These are phyloP conservation scores for Candida maris DNA, from an alignment of 805 yeast species.

Conservation along the genomic window DNA sequence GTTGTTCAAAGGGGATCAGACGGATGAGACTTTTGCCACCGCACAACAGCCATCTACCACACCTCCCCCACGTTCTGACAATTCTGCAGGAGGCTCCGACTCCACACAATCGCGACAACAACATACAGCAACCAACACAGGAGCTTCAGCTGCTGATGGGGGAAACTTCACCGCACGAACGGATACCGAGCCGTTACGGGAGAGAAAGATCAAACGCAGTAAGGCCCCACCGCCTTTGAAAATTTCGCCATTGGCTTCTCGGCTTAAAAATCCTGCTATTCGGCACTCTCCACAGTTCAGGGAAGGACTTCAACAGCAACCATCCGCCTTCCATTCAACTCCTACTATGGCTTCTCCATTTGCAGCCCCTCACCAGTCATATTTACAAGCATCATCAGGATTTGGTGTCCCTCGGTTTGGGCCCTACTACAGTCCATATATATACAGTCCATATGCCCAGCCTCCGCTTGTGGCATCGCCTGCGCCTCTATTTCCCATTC, in stretches of 20 bases:
- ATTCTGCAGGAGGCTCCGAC: background rate
- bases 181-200: conserved; percentile 5
- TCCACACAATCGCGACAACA: background rate
- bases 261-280: conserved; percentile 7
- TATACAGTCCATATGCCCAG: background rate
- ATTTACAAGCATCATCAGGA: background rate
- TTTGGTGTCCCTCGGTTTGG: background rate
- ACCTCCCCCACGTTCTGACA: too few species aligned
- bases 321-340: background rate
- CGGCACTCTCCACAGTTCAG: conserved; percentile 17
- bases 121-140: background rate
- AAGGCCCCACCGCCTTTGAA: conserved; percentile 23
- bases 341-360: background rate
- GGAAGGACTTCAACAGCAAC: background rate
- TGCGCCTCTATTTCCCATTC: background rate
- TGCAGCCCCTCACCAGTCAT: background rate
- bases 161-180: conserved; percentile 1
- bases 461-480: conserved; percentile 1
- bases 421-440: background rate
- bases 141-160: background rate
- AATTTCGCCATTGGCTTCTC: conserved; percentile 6
- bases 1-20: background rate
- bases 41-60: background rate
- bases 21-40: too few species aligned
- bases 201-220: conserved; percentile 18